Conservation (phyloP, 441 rosid genomes). For the Dalechampia spathulata region DNA sequence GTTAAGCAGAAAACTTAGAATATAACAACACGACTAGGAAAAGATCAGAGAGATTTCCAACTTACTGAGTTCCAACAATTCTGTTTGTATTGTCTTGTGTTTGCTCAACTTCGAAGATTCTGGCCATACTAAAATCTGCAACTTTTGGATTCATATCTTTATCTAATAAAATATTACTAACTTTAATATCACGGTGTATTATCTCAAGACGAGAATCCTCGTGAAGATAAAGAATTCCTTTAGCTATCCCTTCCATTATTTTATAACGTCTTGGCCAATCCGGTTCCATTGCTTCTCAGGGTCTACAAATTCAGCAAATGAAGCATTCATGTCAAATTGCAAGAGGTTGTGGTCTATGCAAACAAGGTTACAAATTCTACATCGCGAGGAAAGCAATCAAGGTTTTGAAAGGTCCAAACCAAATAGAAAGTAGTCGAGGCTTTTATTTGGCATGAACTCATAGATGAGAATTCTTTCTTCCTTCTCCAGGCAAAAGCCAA, state of each 20-base stretch:
- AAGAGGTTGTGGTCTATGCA: no score
- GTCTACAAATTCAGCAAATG: conserved; percentile 14
- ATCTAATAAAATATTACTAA: not conserved
- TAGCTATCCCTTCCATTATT: not conserved
- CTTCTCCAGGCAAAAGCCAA: conserved; percentile 21
- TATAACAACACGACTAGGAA: no score
- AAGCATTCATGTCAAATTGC: not conserved
- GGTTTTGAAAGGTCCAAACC: conserved; percentile 16
- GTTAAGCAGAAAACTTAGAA: no score
- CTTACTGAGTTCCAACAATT: conserved; percentile 1
- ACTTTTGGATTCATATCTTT: not conserved
- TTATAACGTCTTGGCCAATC: not conserved
- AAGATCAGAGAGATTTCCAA: no score
- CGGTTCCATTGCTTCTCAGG: conserved; percentile 18
- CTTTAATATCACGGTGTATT: not conserved
- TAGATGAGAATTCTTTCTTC: conserved; percentile 27
- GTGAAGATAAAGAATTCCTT: not conserved
- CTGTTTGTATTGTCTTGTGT: not conserved
- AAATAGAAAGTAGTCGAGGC: conserved; percentile 24
- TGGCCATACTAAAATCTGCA: not conserved
- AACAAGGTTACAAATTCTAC: no score
- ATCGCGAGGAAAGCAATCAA: no score
- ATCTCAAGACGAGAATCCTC: not conserved
- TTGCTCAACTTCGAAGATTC: not conserved
- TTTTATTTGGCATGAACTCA: conserved; percentile 25